A percentile compares a stretch with the other conserved stretches of the same genome.
phyloP scores from a whole-genome alignment of 495 filamentous ascomycete genomes.

The Haplographium delicatum region DNA sequence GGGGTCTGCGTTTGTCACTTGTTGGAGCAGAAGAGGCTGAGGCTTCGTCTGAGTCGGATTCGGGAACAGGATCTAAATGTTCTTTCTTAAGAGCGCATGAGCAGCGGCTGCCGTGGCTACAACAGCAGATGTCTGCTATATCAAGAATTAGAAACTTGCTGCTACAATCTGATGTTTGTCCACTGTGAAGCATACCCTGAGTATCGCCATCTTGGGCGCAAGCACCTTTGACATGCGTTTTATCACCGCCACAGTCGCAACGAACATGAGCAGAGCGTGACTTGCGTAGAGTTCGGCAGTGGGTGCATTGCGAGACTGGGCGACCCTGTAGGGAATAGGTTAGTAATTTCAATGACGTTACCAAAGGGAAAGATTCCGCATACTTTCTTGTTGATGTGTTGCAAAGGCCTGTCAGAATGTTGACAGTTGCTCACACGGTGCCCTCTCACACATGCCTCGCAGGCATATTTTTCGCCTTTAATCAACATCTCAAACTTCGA shows the following conservation, averaged over 20 bases:
- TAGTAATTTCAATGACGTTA: constrained; percentile 2
- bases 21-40: constrained; percentile 38
- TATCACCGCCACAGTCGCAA: constrained; percentile 96
- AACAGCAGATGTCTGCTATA: constrained; percentile 74
- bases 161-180: constrained; percentile 31
- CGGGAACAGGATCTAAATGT: constrained; percentile 68
- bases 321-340: constrained; percentile 48
- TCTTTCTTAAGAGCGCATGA: constrained; percentile 92
- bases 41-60: constrained; percentile 50
- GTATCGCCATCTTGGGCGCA: constrained; percentile 59
- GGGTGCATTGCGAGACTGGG: constrained; percentile 95
- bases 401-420: constrained; percentile 84
- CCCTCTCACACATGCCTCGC: constrained; percentile 90
- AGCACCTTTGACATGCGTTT: constrained; percentile 57
- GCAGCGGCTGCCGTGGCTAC: constrained; percentile 86
- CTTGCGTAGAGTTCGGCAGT: constrained; percentile 96
- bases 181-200: constrained; percentile 51
- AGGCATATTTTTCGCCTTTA: constrained; percentile 79
- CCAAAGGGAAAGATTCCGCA: constrained; percentile 7
- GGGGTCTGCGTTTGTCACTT: constrained; percentile 55
- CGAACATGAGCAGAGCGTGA: constrained; percentile 91
- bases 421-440: constrained; percentile 94
- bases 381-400: constrained; percentile 91
- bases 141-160: constrained; percentile 45
- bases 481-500: constrained; percentile 57